phyloP scores from a whole-genome alignment of 176 grass and related monocot genomes.

The Musa itinerans region DNA sequence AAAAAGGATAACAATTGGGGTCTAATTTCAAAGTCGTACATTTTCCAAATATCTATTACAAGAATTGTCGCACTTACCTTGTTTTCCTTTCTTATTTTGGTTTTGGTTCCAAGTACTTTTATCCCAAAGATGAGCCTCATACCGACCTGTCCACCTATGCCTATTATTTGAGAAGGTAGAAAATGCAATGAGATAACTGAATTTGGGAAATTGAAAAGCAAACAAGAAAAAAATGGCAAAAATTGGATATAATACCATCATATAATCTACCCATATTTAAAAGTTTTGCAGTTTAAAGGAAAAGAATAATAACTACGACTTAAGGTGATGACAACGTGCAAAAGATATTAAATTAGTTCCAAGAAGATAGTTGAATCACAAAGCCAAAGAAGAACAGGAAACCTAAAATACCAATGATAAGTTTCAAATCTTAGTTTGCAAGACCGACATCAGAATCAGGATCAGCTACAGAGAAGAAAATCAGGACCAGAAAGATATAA shows the following conservation, averaged over 20 bases:
- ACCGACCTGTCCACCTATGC: conserved; percentile 97
- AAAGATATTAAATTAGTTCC: too few relatives aligned
- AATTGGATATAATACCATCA: not conserved
- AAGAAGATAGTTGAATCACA: too few relatives aligned
- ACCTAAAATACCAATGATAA: too few relatives aligned
- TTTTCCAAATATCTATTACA: not conserved
- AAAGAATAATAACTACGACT: too few relatives aligned
- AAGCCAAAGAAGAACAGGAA: too few relatives aligned
- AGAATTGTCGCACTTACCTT: conserved; percentile 39
- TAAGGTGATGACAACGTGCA: too few relatives aligned
- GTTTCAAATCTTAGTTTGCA: too few relatives aligned
- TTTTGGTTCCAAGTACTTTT: conserved; percentile 99
- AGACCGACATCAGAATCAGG: too few relatives aligned
- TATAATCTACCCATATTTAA: not conserved
- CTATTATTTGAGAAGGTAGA: conserved; percentile 34
- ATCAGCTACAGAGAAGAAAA: too few relatives aligned
- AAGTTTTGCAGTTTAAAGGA: too few relatives aligned
- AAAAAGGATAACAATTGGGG: not conserved
- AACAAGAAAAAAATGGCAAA: not conserved
- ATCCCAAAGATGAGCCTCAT: conserved; percentile 99
- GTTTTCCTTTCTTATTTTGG: conserved; percentile 99
- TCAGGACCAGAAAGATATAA: too few relatives aligned
- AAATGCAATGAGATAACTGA: not conserved
- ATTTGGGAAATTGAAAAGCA: not conserved
- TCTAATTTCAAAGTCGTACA: not conserved